Percentiles rank a stretch among this genome's conserved stretches.
These are phyloP conservation scores for Pharnaceum exiguum DNA, from an alignment of 148 eudicot genomes.

Conservation along the genomic window DNA sequence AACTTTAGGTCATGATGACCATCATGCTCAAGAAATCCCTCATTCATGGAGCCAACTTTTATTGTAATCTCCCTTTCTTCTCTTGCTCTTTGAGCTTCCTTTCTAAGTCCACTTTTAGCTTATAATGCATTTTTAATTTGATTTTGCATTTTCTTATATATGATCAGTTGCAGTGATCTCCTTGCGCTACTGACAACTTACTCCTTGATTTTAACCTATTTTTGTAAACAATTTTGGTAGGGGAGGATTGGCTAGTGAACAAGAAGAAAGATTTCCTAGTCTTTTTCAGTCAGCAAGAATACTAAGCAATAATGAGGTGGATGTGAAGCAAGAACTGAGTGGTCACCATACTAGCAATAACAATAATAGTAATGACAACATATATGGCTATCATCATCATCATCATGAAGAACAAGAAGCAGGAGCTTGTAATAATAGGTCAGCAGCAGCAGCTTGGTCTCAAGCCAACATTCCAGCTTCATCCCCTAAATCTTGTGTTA, in stretches of 20 bases:
- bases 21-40: conserved; percentile 48
- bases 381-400: conserved; percentile 15
- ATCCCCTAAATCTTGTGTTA: conserved; percentile 42
- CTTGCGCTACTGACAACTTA: too few relatives aligned
- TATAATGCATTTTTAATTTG: too few relatives aligned
- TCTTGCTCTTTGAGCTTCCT: not conserved
- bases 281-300: conserved; percentile 19
- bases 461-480: conserved; percentile 36
- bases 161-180: too few relatives aligned
- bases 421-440: conserved; percentile 14
- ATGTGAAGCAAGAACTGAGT: conserved; percentile 19
- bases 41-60: conserved; percentile 81
- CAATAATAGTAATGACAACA: not conserved
- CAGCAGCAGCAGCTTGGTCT: conserved; percentile 30
- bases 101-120: not conserved
- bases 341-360: conserved; percentile 16
- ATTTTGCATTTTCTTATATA: too few relatives aligned
- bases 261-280: conserved; percentile 22
- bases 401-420: conserved; percentile 20
- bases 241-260: conserved; percentile 28
- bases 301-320: not conserved
- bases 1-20: conserved; percentile 21
- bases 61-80: conserved; percentile 32
- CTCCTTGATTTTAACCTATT: not conserved
- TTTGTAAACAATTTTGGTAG: not conserved